Base-by-base conservation (phyloP, 2,329 filamentous ascomycete genomes). In the Trichophyton verrucosum region DNA sequence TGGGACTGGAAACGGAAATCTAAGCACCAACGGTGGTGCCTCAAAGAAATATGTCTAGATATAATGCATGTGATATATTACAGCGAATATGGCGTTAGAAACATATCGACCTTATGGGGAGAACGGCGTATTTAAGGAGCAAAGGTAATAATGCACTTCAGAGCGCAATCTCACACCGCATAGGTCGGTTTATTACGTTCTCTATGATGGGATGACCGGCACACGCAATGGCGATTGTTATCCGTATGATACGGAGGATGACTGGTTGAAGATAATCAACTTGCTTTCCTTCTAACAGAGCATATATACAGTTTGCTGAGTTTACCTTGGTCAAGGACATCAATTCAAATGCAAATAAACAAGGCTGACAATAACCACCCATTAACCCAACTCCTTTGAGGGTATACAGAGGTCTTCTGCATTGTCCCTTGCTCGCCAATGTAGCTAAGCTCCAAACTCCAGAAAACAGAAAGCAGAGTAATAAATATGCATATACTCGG, bases 31-130 rank as follows among this genome's bases (percentile, higher is more conserved):
- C 47, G 61, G 60, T 7, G 61, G 60, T 3, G 62, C 60, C 20
- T 57, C 62, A 53, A 61, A 56, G 38, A 61, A 61, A 55, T 47
- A 61, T 13, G 59, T 62, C 15, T 55, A 57, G 42, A 62, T 65
- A 53, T 65, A 61, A 47, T 30, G 36, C 24, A 9, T 30, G 42
- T 58, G 8, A 42, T 33, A 15, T 33, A 53, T 15, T 20, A 20
- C 17, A 36, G 11, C 30, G 15, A n/a, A 8, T 38, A 55, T 38
- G 51, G 51, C 51, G 51, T 38, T 55, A 27, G n/a, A 36, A 20
- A 15, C 46, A 51, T 51, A 6, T 36, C n/a, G 51, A 6, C 9
- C 24, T 51, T 9, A 55, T 36, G 27, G 30, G 15, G n/a, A 33
- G 51, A 30, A 20, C 13, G 51, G 51, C n/a, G 51, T 27, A 17